A percentile compares a stretch with the other conserved stretches of the same genome.
Evolutionary conservation across 2,329 filamentous ascomycete genomes (phyloP).

Genomic region (Colletotrichum euphorbiae): DNA sequence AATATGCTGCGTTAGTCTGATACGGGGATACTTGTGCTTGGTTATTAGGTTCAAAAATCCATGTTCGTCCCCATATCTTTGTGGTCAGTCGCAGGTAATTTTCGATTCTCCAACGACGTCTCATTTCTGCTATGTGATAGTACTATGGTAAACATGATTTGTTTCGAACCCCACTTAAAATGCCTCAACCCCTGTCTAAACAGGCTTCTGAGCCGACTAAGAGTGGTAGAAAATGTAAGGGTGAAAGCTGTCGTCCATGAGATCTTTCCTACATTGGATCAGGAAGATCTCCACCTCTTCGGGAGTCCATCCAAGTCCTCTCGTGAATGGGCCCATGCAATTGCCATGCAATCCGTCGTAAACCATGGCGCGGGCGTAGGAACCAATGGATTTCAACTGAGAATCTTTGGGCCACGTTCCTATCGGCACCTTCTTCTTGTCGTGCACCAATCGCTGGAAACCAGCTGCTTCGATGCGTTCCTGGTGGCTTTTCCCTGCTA

Average conservation of each 20-base stretch:
- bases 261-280: constrained; percentile 44
- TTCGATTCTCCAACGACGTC: no score
- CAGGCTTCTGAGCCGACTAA: constrained; percentile 46
- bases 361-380: constrained; percentile 42
- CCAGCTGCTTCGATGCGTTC: constrained; percentile 44
- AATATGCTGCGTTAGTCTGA: no score
- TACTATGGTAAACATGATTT: not conserved
- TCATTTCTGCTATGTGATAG: no score
- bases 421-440: constrained; percentile 46
- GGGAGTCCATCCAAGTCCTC: constrained; percentile 44
- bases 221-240: constrained; percentile 45
- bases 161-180: no score
- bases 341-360: constrained; percentile 42
- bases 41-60: no score
- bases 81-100: no score
- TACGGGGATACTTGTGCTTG: no score
- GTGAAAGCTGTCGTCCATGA: constrained; percentile 46
- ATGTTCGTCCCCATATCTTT: no score
- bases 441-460: constrained; percentile 44
- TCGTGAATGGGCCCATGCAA: constrained; percentile 45
- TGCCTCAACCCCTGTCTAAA: no score
- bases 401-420: constrained; percentile 54
- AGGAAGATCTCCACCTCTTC: constrained; percentile 45
- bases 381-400: constrained; percentile 53
- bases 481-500: constrained; percentile 46